A percentile compares a stretch with the other conserved stretches of the same genome.
These are phyloP conservation scores for Trichoderma virens DNA, from an alignment of 495 filamentous ascomycete genomes.

Conservation along the genomic window DNA sequence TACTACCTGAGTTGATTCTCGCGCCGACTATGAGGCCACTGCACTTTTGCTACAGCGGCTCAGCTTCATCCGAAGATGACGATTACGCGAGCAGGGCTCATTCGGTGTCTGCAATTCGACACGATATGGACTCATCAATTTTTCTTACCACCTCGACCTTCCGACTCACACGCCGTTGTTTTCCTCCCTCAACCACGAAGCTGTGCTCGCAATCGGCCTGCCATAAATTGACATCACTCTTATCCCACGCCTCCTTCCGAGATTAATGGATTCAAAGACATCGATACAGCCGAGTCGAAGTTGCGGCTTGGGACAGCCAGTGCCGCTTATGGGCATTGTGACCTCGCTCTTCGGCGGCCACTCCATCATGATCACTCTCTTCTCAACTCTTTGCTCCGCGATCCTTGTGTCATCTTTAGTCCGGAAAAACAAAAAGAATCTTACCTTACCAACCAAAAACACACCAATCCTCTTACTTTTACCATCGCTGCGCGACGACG, in stretches of 20 bases:
- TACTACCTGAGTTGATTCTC: not conserved
- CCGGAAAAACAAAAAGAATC: not conserved
- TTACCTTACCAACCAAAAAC: not conserved
- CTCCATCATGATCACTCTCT: not conserved
- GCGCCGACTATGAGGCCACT: not conserved
- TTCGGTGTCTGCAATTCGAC: not conserved
- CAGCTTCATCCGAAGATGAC: not conserved
- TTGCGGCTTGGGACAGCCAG: not conserved
- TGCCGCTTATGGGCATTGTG: not conserved
- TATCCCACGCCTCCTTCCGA: not conserved
- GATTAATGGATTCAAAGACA: not conserved
- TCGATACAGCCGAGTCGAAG: not conserved
- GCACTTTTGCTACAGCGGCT: not conserved
- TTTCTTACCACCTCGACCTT: not conserved
- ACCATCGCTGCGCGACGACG: not conserved
- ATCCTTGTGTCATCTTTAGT: not conserved
- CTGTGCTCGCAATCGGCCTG: not conserved
- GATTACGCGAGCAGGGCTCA: not conserved
- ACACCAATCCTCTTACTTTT: slow-evolving; percentile 1
- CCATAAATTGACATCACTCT: not conserved
- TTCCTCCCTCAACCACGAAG: not conserved
- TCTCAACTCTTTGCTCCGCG: not conserved
- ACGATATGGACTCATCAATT: not conserved
- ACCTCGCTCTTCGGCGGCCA: not conserved
- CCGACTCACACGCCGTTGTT: not conserved